Conservation (phyloP, 1,139 yeast genomes). For the Hanseniaspora uvarum region DNA sequence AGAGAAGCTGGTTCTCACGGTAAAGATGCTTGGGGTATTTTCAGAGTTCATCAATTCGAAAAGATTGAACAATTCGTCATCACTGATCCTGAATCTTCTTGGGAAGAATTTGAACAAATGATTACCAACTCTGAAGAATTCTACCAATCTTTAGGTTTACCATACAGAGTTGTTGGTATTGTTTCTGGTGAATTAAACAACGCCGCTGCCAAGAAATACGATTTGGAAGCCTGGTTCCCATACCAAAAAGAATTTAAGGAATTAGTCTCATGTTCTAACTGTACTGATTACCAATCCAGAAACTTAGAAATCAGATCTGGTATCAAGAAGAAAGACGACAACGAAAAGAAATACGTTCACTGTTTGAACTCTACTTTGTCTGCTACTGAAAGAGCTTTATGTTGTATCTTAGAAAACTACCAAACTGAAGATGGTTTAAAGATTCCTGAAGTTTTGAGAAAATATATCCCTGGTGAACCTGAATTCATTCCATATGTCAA, state of each 20-base stretch:
- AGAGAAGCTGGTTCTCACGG: slow-evolving; percentile 99
- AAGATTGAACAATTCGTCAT: slow-evolving; percentile 93
- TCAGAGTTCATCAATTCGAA: slow-evolving; percentile 97
- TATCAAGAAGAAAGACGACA: slow-evolving; percentile 87
- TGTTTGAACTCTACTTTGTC: slow-evolving; percentile 94
- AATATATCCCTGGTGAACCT: slow-evolving; percentile 95
- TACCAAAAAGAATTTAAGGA: slow-evolving; percentile 97
- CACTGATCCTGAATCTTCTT: slow-evolving; percentile 95
- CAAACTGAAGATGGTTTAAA: slow-evolving; percentile 92
- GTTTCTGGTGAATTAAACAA: slow-evolving; percentile 97
- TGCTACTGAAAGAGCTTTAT: slow-evolving; percentile 96
- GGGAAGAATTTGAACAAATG: slow-evolving; percentile 96
- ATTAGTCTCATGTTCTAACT: slow-evolving; percentile 94
- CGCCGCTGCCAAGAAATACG: slow-evolving; percentile 98
- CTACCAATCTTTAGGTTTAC: slow-evolving; percentile 81
- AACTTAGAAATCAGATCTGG: slow-evolving; percentile 98
- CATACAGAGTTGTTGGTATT: slow-evolving; percentile 94
- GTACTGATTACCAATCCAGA: slow-evolving; percentile 98
- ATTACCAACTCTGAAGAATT: slow-evolving; percentile 83
- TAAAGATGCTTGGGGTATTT: slow-evolving; percentile 99
- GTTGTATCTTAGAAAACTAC: slow-evolving; percentile 94
- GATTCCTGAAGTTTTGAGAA: slow-evolving; percentile 89
- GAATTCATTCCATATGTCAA: slow-evolving; percentile 84
- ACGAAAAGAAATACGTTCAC: slow-evolving; percentile 95
- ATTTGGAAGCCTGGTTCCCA: slow-evolving; percentile 99